Evolutionary conservation across 768 basidiomycete genomes (phyloP).

Genomic region (Ramaria rubella): DNA sequence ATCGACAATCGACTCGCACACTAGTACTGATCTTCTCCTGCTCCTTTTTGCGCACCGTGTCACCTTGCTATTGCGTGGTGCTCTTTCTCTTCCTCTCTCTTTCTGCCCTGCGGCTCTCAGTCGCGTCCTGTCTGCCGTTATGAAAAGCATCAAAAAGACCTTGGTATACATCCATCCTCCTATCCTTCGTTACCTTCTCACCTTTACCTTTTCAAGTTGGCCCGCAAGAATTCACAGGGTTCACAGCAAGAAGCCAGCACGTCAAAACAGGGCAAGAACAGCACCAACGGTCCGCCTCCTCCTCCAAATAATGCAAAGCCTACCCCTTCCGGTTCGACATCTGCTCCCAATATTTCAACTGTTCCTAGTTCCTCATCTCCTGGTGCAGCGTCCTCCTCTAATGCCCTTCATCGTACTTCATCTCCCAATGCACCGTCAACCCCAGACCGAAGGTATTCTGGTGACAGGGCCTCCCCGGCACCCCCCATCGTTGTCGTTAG

Average conservation of each 20-base stretch:
- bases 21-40: not conserved
- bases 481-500: conserved; percentile 87
- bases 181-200: conserved; percentile 13
- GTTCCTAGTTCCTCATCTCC: conserved; percentile 29
- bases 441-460: conserved; percentile 58
- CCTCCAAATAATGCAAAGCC: conserved; percentile 46
- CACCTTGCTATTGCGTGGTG: not conserved
- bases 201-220: conserved; percentile 38
- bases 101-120: not conserved
- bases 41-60: not conserved
- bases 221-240: conserved; percentile 62
- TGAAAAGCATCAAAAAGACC: conserved; percentile 86
- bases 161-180: conserved; percentile 38
- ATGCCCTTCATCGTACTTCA: conserved; percentile 28
- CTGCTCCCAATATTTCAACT: conserved; percentile 32
- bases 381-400: conserved; percentile 29
- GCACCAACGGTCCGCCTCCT: conserved; percentile 40
- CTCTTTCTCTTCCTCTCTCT: not conserved
- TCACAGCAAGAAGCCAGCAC: conserved; percentile 64
- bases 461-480: conserved; percentile 41
- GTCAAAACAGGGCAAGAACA: conserved; percentile 40
- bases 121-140: conserved; percentile 22
- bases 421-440: conserved; percentile 30
- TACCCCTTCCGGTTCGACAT: conserved; percentile 27
- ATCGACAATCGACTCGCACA: conserved; percentile 7